A percentile compares a stretch with the other conserved stretches of the same genome.
Evolutionary conservation across 768 basidiomycete species (phyloP).

Genomic region (Auricularia cornea): DNA sequence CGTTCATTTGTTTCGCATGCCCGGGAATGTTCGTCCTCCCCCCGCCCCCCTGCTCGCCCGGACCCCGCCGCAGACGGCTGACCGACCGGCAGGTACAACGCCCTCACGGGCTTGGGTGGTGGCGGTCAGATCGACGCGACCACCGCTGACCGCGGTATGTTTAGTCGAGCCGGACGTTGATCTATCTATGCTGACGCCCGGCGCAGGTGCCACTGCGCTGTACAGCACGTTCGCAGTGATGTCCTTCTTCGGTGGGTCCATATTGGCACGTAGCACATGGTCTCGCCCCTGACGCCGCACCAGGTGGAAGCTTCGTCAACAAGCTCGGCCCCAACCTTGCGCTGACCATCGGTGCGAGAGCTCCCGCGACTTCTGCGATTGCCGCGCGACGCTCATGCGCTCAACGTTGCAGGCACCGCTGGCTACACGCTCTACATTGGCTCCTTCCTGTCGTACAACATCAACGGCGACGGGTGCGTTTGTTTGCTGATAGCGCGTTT

Average conservation of each 20-base stretch:
- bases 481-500: not conserved
- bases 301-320: slow-evolving; percentile 10
- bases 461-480: not conserved
- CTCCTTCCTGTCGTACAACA: slow-evolving; percentile 33
- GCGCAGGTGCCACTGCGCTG: slow-evolving; percentile 28
- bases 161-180: too few species aligned
- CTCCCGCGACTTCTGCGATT: too few species aligned
- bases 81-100: slow-evolving; percentile 35
- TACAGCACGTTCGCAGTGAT: slow-evolving; percentile 36
- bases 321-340: slow-evolving; percentile 44
- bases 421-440: slow-evolving; percentile 47
- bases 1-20: slow-evolving; percentile 24
- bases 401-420: slow-evolving; percentile 24
- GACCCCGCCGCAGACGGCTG: slow-evolving; percentile 17
- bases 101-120: slow-evolving; percentile 30
- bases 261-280: slow-evolving; percentile 13
- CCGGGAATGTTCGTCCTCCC: not conserved
- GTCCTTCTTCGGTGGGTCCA: slow-evolving; percentile 32
- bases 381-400: too few species aligned
- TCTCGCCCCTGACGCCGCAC: not conserved
- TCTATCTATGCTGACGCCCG: too few species aligned
- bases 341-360: slow-evolving; percentile 29
- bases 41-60: not conserved
- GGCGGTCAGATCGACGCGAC: slow-evolving; percentile 33
- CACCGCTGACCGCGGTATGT: slow-evolving; percentile 27